phyloP scores from a whole-genome alignment of 352 stramenopile genomes.

The Aphanomyces stellatus region DNA sequence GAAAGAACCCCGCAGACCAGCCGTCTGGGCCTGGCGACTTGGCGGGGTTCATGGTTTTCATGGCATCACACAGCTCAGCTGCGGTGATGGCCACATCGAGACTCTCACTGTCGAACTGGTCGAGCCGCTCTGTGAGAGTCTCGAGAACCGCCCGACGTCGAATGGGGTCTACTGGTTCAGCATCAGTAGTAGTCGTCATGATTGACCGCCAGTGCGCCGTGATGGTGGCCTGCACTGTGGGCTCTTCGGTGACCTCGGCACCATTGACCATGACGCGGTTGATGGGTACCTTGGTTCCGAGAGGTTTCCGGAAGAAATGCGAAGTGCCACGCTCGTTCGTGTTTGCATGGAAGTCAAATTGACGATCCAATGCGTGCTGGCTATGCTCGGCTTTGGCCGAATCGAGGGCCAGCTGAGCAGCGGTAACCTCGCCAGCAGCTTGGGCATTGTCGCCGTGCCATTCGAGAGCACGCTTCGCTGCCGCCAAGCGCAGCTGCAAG shows the following conservation, averaged over 20 bases:
- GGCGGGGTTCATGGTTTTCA: neutral
- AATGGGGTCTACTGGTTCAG: neutral
- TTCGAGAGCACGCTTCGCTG: neutral
- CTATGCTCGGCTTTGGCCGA: neutral
- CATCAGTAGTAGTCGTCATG: neutral
- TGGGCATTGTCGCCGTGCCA: neutral
- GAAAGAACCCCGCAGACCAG: constrained; percentile 23
- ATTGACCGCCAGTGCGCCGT: neutral
- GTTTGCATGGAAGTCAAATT: neutral
- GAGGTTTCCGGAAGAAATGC: neutral
- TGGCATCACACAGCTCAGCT: neutral
- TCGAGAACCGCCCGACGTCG: neutral
- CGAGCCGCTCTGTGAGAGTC: neutral
- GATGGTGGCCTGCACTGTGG: neutral
- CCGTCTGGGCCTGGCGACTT: constrained; percentile 19
- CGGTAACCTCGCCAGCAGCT: neutral
- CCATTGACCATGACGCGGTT: neutral
- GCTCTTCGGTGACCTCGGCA: neutral
- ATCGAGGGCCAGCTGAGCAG: neutral
- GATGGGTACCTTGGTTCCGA: neutral
- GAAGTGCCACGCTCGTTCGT: neutral
- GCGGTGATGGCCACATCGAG: neutral
- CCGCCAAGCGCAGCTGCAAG: neutral
- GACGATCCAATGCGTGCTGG: neutral
- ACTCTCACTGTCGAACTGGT: neutral